A percentile compares a stretch with the other conserved stretches of the same genome.
phyloP scores from a whole-genome alignment of 2,329 filamentous ascomycete species.

The Tolypocladium pustulatum region DNA sequence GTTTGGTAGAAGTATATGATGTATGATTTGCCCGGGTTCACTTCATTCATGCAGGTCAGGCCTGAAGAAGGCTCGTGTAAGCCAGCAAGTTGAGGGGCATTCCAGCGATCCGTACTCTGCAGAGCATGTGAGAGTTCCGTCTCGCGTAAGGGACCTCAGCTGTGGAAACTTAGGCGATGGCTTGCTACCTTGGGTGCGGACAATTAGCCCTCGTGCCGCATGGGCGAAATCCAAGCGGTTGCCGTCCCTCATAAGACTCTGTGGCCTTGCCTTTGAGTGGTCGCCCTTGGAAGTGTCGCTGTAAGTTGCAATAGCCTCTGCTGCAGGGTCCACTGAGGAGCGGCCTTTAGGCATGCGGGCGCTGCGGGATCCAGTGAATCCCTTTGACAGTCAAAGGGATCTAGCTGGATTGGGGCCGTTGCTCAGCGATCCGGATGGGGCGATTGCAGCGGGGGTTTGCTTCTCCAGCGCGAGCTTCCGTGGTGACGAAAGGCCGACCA shows the following conservation, averaged over 20 bases:
- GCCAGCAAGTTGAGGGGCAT: neutral
- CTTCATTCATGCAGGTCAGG: no score
- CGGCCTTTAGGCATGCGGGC: neutral
- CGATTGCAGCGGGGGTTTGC: neutral
- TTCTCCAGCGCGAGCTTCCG: neutral
- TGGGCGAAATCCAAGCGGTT: neutral
- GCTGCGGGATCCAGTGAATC: neutral
- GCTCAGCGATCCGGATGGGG: neutral
- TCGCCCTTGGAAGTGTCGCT: no score
- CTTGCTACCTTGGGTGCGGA: no score
- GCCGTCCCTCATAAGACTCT: neutral
- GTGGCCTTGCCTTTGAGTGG: neutral
- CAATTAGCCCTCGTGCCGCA: no score
- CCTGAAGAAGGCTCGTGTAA: neutral
- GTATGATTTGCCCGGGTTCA: neutral
- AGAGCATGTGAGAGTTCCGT: no score
- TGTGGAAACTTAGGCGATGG: no score
- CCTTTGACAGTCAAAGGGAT: no score
- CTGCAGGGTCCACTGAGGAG: neutral
- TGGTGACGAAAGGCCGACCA: neutral
- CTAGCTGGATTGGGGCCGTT: neutral
- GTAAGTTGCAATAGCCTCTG: neutral
- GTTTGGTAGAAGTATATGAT: neutral
- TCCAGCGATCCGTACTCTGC: no score
- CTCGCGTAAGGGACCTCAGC: no score